Evolutionary conservation across 2,329 filamentous ascomycete species (phyloP), one percentile per base, ranked within the genome.

Genomic region (Apiospora saccharicola): DNA sequence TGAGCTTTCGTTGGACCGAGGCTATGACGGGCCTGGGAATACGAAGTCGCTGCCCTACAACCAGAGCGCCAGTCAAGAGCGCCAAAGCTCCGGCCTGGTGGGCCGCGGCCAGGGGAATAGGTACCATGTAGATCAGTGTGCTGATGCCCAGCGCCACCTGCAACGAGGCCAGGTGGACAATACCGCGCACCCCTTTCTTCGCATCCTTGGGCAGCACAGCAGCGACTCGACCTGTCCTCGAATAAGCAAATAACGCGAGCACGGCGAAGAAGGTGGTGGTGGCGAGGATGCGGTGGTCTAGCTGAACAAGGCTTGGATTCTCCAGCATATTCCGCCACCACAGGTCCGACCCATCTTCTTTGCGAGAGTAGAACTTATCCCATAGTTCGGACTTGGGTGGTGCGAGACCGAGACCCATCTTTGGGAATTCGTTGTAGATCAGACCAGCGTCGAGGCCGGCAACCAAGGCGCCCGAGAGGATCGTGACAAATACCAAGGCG

Each of bases 381-480:
- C 94, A 95, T 44, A 98, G 90, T 84, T 98, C 96, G 13, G 90
- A 87, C 79, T 88, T 90, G 0, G 96, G 96, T 1, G 96, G 96
- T 0, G 94, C 88, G 30, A 97, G 85, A 14, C 95, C 94, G 4
- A 90, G 83, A 12, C 96, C 96, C 96, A 99, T 99, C 83, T 90
- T 94, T 8, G 96, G 96, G 82, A 99, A 98, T 83, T 99, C 95
- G 82, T 99, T 99, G 87, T 99, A 99, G 83, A 99, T 98, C 72
- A 99, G 88, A 12, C 96, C 96, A 12, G 96, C 96, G 80, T 99
- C 96, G 19, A 99, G 91, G 44, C 96, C 96, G 8, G 96, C 96
- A 44, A 99, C 96, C 2, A 99, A 89, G 6, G 92, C 96, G 71
- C 96, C 96, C 4, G 96, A 98, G 89, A 99, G 94, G 79, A 94